Conservation (phyloP, 257 asterid genomes). For the Cynanchum wilfordii region DNA sequence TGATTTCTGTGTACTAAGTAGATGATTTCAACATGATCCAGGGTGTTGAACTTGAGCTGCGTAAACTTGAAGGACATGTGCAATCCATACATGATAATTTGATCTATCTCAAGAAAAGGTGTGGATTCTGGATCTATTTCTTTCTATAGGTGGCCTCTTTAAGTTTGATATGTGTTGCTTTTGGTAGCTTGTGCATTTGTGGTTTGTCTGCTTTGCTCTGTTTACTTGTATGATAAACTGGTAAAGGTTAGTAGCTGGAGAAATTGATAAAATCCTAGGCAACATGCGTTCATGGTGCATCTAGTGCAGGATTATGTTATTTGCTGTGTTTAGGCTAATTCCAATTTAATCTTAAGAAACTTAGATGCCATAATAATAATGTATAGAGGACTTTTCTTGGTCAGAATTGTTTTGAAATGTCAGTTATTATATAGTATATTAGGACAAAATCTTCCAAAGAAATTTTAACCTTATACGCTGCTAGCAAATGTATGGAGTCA, state of each 20-base stretch:
- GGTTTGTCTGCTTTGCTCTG: not conserved
- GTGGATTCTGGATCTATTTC: constrained; percentile 2
- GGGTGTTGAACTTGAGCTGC: constrained; percentile 80
- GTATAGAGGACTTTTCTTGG: not conserved
- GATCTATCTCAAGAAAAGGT: constrained; percentile 46
- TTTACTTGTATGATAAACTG: not conserved
- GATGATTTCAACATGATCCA: constrained; percentile 13
- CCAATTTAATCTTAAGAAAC: not conserved
- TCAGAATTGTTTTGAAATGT: not conserved
- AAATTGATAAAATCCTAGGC: not conserved
- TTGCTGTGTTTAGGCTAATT: not conserved
- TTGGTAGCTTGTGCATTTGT: not conserved
- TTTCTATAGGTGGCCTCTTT: constrained; percentile 2
- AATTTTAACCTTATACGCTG: too few species aligned
- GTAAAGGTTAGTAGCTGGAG: not conserved
- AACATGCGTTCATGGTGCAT: not conserved
- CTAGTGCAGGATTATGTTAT: not conserved
- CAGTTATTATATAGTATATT: not conserved
- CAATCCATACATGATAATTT: constrained; percentile 51
- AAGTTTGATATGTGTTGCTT: not conserved
- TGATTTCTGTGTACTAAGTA: not conserved
- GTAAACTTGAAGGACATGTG: constrained; percentile 64
- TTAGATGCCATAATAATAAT: not conserved
- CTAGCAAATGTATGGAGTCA: not conserved
- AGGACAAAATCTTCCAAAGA: not conserved